Conservation (phyloP, 1,284 basidiomycete species). For the Naganishia sp. region DNA sequence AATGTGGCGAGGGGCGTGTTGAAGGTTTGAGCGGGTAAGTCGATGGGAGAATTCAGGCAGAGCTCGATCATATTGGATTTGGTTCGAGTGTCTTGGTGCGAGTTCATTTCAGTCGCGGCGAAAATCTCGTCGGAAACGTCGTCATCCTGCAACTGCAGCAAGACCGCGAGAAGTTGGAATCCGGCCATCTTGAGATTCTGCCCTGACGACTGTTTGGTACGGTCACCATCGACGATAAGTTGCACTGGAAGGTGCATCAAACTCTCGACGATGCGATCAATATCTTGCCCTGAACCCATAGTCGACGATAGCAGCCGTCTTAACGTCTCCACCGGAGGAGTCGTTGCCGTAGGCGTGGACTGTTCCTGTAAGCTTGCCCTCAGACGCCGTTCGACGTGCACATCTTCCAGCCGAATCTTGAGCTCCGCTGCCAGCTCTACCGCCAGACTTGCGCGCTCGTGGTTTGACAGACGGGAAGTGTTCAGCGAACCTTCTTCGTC, state of each 20-base stretch:
- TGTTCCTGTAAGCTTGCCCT: constrained; percentile 6
- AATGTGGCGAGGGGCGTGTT: constrained; percentile 3
- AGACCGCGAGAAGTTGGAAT: constrained; percentile 17
- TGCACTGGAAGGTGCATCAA: constrained; percentile 1
- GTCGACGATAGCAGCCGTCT: neutral
- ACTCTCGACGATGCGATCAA: neutral
- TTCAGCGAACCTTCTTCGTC: constrained; percentile 6
- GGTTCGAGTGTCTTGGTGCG: neutral
- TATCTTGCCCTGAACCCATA: neutral
- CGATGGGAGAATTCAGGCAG: constrained; percentile 10
- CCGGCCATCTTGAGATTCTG: constrained; percentile 23
- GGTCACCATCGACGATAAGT: constrained; percentile 20
- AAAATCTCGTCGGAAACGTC: neutral
- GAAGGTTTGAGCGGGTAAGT: constrained; percentile 3
- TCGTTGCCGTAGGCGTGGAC: neutral
- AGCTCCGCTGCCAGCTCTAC: constrained; percentile 12
- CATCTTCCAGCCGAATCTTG: constrained; percentile 7
- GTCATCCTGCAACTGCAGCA: constrained; percentile 9
- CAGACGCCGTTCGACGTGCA: constrained; percentile 11
- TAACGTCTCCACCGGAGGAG: neutral
- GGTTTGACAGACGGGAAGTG: neutral
- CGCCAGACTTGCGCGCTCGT: constrained; percentile 14
- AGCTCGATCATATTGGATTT: constrained; percentile 18
- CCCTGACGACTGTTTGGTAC: constrained; percentile 22
- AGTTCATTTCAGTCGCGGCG: neutral